Evolutionary conservation across 768 basidiomycete genomes (phyloP), one percentile per base, ranked within the genome.

Genomic region (Melanogaster broomeanus): DNA sequence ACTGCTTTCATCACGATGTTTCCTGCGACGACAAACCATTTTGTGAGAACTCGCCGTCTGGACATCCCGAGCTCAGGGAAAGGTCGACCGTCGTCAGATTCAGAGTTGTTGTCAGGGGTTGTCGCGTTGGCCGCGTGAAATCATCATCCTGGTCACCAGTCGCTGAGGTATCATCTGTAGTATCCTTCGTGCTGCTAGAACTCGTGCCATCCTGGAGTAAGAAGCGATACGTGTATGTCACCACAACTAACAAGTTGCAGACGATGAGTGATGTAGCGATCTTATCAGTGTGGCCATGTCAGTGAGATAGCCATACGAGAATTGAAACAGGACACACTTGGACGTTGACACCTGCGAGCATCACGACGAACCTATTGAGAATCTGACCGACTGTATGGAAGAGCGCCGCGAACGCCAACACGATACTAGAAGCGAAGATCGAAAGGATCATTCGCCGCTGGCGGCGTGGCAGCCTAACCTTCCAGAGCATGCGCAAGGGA

Each of bases 401-500:
- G 10, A 64, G 47, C 7, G 60, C 46, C 19, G 37, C 57, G 5
- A 62, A 19, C 8, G 58, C 53, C 1, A 64, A 33, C 19, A 58
- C 12, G 28, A 60, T 28, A 21, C 63, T 55, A 9, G 61, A 64
- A 28, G 60, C 51, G 16, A 64, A 58, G 19, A 56, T 44, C n/a
- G 25, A 50, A 30, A 64, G 56, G 24, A 64, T 62, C 63, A 62
- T 64, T 34, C 63, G 50, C n/a, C 47, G 51, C 38, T 64, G 58
- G 21, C 56, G 42, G 37, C 4, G 48, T 2, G 63, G 63, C 13
- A 62, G 40, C 31, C 56, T 62, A 19, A 64, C 44, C 41, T 40
- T 55, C 60, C 63, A 62, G 2, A 64, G 51, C 51, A 64, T 53
- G 5, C 51, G 42, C 3, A 64, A 27, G 25, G 63, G 63, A 19